These are phyloP conservation scores for Phytopythium ostracodes DNA, from an alignment of 352 stramenopile genomes.

Conservation along the genomic window DNA sequence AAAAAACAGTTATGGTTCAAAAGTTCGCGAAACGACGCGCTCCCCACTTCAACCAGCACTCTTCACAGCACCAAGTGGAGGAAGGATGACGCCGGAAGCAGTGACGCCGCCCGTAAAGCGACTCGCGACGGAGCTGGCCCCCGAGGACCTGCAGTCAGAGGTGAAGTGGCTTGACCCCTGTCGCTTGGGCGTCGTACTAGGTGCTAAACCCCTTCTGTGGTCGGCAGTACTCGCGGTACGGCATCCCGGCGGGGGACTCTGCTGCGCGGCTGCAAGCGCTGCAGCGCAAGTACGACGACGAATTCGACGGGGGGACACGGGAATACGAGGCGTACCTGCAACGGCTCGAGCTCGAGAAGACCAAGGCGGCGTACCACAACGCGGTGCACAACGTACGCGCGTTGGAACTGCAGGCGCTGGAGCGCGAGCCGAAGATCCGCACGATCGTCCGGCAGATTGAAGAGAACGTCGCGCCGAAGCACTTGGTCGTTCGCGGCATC, in stretches of 20 bases:
- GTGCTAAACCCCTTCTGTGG: no score
- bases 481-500: slow-evolving; percentile 43
- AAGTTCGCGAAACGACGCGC: slow-evolving; percentile 18
- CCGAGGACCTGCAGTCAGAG: slow-evolving; percentile 61
- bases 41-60: background rate
- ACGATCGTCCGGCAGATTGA: slow-evolving; percentile 52
- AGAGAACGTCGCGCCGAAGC: slow-evolving; percentile 38
- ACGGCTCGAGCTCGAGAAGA: slow-evolving; percentile 37
- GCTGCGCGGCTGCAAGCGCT: slow-evolving; percentile 35
- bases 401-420: slow-evolving; percentile 37
- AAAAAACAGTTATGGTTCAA: no score
- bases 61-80: no score
- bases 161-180: slow-evolving; percentile 14
- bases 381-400: slow-evolving; percentile 31
- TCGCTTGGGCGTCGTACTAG: no score
- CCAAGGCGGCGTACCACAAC: slow-evolving; percentile 39
- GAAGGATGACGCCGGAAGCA: slow-evolving; percentile 13
- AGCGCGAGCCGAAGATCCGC: slow-evolving; percentile 36
- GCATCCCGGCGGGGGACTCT: slow-evolving; percentile 40
- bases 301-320: slow-evolving; percentile 31
- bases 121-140: slow-evolving; percentile 37
- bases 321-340: slow-evolving; percentile 39
- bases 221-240: slow-evolving; percentile 52
- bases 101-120: slow-evolving; percentile 25
- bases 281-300: slow-evolving; percentile 60